Evolutionary conservation across 441 rosid species (phyloP).

Genomic region (Kokia cookei): DNA sequence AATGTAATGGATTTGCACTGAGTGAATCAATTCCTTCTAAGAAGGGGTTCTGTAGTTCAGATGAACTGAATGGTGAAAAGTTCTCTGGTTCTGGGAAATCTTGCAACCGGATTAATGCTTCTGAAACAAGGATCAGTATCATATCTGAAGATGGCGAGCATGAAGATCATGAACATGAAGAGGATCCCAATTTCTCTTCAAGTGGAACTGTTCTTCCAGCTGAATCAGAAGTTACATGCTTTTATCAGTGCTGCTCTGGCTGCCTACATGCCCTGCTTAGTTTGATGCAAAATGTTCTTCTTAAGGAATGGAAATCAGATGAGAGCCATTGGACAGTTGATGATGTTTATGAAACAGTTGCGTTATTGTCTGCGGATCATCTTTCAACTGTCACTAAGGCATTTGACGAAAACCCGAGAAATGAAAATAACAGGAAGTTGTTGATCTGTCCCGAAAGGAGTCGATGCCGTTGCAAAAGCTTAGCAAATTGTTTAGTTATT

Average conservation of each 20-base stretch:
- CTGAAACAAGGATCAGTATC: neutral
- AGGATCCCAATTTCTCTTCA: conserved; percentile 11
- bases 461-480: conserved; percentile 41
- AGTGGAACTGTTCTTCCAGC: conserved; percentile 21
- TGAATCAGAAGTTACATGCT: conserved; percentile 39
- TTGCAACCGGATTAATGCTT: neutral
- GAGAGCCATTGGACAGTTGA: conserved; percentile 40
- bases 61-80: conserved; percentile 11
- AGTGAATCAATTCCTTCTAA: conserved; percentile 15
- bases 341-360: conserved; percentile 63
- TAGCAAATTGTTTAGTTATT: conserved; percentile 19
- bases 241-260: conserved; percentile 64
- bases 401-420: conserved; percentile 14
- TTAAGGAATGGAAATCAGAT: conserved; percentile 36
- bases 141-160: conserved; percentile 17
- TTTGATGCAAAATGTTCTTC: conserved; percentile 48
- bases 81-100: conserved; percentile 11
- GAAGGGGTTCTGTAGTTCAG: conserved; percentile 26
- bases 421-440: conserved; percentile 15
- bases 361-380: conserved; percentile 65
- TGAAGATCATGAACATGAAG: conserved; percentile 9
- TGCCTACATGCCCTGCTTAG: conserved; percentile 49
- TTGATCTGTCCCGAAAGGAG: conserved; percentile 19
- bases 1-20: conserved; percentile 23
- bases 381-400: conserved; percentile 52